These are phyloP conservation scores for Claviceps maximensis DNA, from an alignment of 2,329 filamentous ascomycete species.

Conservation along the genomic window DNA sequence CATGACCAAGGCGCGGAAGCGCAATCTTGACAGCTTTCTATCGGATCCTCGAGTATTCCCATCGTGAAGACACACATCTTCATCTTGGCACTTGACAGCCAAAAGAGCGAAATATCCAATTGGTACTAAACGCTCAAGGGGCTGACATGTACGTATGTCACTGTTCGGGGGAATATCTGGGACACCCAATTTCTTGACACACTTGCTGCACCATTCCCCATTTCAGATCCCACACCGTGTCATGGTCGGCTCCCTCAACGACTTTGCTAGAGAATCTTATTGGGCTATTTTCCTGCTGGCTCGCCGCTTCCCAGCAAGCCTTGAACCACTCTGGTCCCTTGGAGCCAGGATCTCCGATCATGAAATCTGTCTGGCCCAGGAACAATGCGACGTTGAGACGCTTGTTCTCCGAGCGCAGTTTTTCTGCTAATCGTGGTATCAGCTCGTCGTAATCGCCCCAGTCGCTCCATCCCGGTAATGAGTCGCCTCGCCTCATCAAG, in stretches of 20 bases:
- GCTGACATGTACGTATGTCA: background rate
- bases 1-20: slow-evolving; percentile 25
- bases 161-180: background rate
- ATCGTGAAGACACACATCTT: slow-evolving; percentile 4
- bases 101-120: too few relatives aligned
- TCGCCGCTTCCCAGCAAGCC: slow-evolving; percentile 12
- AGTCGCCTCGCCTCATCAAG: slow-evolving; percentile 14
- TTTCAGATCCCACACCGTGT: slow-evolving; percentile 13
- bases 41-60: slow-evolving; percentile 13
- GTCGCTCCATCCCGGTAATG: slow-evolving; percentile 13
- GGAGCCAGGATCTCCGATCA: slow-evolving; percentile 1
- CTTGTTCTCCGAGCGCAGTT: slow-evolving; percentile 6
- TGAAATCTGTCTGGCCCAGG: background rate
- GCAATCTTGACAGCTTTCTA: slow-evolving; percentile 29
- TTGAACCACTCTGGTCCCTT: slow-evolving; percentile 18
- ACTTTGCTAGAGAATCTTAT: slow-evolving; percentile 13
- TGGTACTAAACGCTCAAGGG: background rate
- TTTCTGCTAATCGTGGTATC: slow-evolving; percentile 13
- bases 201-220: slow-evolving; percentile 10
- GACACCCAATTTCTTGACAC: slow-evolving; percentile 7
- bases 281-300: slow-evolving; percentile 2
- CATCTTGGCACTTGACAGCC: background rate
- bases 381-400: slow-evolving; percentile 11
- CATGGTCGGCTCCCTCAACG: slow-evolving; percentile 15
- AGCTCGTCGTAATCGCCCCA: slow-evolving; percentile 19